A percentile compares a stretch with the other conserved stretches of the same genome.
phyloP scores from a whole-genome alignment of 257 asterid species.

The Rauvolfia tetraphylla region DNA sequence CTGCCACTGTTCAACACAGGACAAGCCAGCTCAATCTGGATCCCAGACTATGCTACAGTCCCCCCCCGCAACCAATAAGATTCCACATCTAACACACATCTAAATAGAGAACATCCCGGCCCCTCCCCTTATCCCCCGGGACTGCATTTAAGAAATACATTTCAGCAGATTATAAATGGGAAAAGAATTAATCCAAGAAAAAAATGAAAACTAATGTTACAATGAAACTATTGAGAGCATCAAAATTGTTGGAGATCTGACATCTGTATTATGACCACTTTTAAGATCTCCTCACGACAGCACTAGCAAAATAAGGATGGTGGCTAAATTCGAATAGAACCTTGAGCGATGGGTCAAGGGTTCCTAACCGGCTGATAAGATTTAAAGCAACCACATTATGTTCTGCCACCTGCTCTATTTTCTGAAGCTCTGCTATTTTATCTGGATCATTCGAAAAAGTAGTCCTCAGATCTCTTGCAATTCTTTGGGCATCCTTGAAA shows the following conservation, averaged over 20 bases:
- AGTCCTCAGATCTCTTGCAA: slow-evolving; percentile 67
- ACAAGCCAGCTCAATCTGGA: not conserved
- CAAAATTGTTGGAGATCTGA: slow-evolving; percentile 36
- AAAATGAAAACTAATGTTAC: slow-evolving; percentile 4
- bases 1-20: not conserved
- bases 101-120: not conserved
- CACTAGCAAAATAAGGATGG: slow-evolving; percentile 89
- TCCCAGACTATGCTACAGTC: slow-evolving; percentile 17
- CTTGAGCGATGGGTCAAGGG: slow-evolving; percentile 74
- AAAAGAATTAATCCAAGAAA: slow-evolving; percentile 12
- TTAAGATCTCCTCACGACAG: slow-evolving; percentile 91
- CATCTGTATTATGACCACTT: not conserved
- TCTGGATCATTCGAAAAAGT: slow-evolving; percentile 60
- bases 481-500: slow-evolving; percentile 85
- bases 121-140: not conserved
- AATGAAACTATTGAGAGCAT: slow-evolving; percentile 13
- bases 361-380: slow-evolving; percentile 72
- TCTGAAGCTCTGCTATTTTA: slow-evolving; percentile 65
- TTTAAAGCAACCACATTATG: slow-evolving; percentile 76
- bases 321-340: slow-evolving; percentile 71
- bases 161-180: slow-evolving; percentile 3
- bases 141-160: slow-evolving; percentile 7
- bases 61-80: slow-evolving; percentile 8
- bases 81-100: slow-evolving; percentile 1
- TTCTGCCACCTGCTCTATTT: slow-evolving; percentile 88